Conservation (phyloP, 2,329 filamentous ascomycete species). For the Myriangium duriaei region DNA sequence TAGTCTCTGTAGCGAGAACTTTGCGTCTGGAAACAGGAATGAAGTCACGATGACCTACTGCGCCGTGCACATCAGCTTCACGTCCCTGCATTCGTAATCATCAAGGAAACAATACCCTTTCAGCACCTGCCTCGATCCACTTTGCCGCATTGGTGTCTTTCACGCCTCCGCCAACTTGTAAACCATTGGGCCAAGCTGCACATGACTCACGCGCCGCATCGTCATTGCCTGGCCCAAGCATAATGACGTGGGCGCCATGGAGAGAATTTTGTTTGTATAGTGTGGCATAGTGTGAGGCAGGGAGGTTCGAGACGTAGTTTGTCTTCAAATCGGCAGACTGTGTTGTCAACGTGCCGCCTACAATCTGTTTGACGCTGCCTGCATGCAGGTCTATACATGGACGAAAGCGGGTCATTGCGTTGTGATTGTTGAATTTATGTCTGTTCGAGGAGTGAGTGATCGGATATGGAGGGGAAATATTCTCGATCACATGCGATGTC, state of each 20-base stretch:
- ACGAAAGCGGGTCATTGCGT: conserved; percentile 74
- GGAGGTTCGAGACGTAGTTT: conserved; percentile 80
- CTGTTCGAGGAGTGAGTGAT: neutral
- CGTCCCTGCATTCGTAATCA: neutral
- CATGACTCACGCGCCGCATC: conserved; percentile 68
- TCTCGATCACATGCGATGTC: neutral
- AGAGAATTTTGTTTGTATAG: conserved; percentile 68
- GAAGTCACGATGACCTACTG: conserved; percentile 91
- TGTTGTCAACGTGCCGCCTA: conserved; percentile 69
- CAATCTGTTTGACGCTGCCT: conserved; percentile 97
- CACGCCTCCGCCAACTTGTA: conserved; percentile 94
- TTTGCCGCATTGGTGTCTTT: conserved; percentile 67
- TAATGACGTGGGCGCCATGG: conserved; percentile 82
- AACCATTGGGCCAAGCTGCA: conserved; percentile 59
- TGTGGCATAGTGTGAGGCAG: conserved; percentile 66
- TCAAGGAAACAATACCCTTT: conserved; percentile 51
- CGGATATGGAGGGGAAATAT: too few relatives aligned
- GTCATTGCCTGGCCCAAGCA: conserved; percentile 83
- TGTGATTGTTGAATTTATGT: neutral
- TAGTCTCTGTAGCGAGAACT: conserved; percentile 66
- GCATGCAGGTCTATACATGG: conserved; percentile 96
- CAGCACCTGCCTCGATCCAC: conserved; percentile 81
- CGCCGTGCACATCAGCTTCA: conserved; percentile 8
- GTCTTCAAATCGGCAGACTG: conserved; percentile 51
- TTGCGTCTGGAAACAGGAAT: conserved; percentile 75